Evolutionary conservation across 352 stramenopile species (phyloP).

Genomic region (Phytophthora meadii): DNA sequence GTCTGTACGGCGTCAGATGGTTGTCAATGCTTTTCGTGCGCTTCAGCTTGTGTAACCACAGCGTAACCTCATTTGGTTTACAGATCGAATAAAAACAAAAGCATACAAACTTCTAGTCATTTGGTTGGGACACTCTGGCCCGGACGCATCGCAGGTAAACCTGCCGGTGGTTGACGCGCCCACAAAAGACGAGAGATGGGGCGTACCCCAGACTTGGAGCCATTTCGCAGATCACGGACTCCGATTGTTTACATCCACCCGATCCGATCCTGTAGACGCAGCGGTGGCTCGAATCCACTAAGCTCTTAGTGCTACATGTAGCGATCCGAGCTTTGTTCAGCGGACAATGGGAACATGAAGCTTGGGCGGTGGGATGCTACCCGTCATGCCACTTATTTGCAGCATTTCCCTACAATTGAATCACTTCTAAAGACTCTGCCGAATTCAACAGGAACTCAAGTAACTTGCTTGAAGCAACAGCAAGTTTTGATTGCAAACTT

Average conservation of each 20-base stretch:
- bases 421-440: no score
- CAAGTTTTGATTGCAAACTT: no score
- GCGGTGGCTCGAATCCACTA: neutral
- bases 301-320: neutral
- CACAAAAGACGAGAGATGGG: constrained; percentile 10
- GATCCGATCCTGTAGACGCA: constrained; percentile 7
- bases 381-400: no score
- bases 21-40: constrained; percentile 1
- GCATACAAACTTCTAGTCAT: constrained; percentile 24
- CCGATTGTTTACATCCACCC: constrained; percentile 17
- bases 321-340: neutral
- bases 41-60: constrained; percentile 26
- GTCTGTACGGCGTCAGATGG: no score
- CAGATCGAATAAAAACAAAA: constrained; percentile 8
- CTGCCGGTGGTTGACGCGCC: constrained; percentile 19
- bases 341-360: no score
- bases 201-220: no score
- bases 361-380: no score
- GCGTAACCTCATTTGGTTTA: neutral
- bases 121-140: constrained; percentile 14
- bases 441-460: no score
- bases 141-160: constrained; percentile 13
- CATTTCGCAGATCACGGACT: constrained; percentile 10
- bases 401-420: no score
- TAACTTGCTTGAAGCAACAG: no score